These are phyloP conservation scores for Lasiosphaeris hirsuta DNA, from an alignment of 495 filamentous ascomycete genomes.

Conservation along the genomic window DNA sequence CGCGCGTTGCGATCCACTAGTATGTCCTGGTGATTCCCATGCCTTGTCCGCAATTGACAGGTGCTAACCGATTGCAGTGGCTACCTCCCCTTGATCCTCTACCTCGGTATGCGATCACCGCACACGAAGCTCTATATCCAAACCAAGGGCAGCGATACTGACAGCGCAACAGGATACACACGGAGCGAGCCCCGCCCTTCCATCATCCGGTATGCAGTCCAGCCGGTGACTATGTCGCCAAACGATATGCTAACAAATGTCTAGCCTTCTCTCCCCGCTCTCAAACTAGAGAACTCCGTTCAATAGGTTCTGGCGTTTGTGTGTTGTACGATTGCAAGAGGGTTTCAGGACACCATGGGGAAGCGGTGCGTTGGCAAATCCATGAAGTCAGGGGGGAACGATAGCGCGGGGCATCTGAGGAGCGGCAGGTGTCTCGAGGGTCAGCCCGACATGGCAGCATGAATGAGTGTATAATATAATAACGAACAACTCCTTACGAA, in stretches of 20 bases:
- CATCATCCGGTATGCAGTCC: constrained; percentile 72
- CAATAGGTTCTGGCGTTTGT: background rate
- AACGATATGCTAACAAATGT: background rate
- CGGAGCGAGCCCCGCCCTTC: constrained; percentile 87
- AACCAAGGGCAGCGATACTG: constrained; percentile 21
- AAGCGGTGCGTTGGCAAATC: background rate
- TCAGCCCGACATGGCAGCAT: constrained; percentile 4
- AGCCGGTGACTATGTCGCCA: background rate
- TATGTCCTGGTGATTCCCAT: constrained; percentile 40
- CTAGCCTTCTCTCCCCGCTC: constrained; percentile 70
- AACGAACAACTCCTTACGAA: constrained; percentile 9
- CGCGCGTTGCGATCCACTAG: constrained; percentile 96
- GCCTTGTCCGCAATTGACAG: background rate
- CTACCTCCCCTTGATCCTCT: constrained; percentile 94
- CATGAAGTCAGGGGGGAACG: background rate
- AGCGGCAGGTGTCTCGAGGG: background rate
- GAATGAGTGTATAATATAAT: constrained; percentile 28
- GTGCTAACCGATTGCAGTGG: constrained; percentile 60
- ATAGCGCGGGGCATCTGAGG: background rate
- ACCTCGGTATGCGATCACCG: constrained; percentile 71
- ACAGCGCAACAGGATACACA: constrained; percentile 70
- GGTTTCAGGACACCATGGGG: background rate
- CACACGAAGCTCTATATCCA: constrained; percentile 1
- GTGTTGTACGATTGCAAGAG: constrained; percentile 20
- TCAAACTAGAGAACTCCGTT: constrained; percentile 38